Evolutionary conservation across 169 alveolate genomes (phyloP), one percentile per base, ranked within the genome.

Genomic region (Plasmodium reichenowi): DNA sequence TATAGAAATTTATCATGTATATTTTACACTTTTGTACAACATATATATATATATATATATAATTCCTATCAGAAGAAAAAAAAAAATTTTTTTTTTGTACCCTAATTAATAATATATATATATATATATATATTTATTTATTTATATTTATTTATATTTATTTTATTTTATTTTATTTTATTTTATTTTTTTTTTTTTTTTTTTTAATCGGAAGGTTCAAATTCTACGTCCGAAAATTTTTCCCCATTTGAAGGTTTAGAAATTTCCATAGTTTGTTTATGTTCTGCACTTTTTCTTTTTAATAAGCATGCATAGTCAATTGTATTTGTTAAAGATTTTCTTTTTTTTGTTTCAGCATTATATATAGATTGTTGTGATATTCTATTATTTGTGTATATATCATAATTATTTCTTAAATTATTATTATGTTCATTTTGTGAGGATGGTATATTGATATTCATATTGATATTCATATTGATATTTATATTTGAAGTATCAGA

Each of bases 251-350:
- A 12, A 38, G 2, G 60, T 29, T 66, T 38, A 67, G 17, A 66
- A 29, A 80, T 54, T 62, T 80, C 48, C 26, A 38, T 32, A 32
- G 45, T 6, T 50, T 22, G 20, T 43, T 80, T 72, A 38, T 80
- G 52, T 60, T 86, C 92, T 20, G 72, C 38, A 32, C 92, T 86
- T 72, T 86, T 86, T 52, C 92, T 72, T 48, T 72, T 71, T 38
- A 86, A 54, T 62, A 71, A 74, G 52, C 92, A 86, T 47, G 88
- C 92, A 54, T 86, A 86, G 72, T 86, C 66, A 24, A 86, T 67
- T 52, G 92, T 86, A 24, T 86, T 86, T 8, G 92, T 86, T 1
- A 86, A 52, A n/a, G 92, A 86, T 54, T 59, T 86, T 59, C 87
- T 71, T 54, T 86, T 71, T 60, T 72, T 86, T 17, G 24, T 5